Conservation (phyloP, 2,329 filamentous ascomycete genomes). For the Xylaria sp. region DNA sequence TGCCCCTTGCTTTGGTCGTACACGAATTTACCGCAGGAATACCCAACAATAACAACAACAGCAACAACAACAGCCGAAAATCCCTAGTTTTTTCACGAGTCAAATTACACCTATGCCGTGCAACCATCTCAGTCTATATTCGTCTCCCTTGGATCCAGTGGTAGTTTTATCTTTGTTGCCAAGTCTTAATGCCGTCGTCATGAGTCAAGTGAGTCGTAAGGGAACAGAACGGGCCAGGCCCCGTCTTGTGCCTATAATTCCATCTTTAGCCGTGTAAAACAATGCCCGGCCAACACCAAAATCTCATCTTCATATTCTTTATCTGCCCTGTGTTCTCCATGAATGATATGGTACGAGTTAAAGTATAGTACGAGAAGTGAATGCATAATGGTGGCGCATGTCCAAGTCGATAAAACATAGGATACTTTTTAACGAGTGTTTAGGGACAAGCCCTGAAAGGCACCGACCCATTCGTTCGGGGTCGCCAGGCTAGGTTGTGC, state of each 20-base stretch:
- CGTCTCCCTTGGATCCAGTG: conserved; percentile 44
- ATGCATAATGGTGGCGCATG: conserved; percentile 33
- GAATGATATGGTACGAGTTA: conserved; percentile 37
- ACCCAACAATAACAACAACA: conserved; percentile 25
- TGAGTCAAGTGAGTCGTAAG: conserved; percentile 48
- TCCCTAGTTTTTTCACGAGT: conserved; percentile 41
- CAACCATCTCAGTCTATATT: conserved; percentile 48
- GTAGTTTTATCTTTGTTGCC: conserved; percentile 49
- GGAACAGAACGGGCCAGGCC: conserved; percentile 36
- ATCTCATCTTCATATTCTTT: conserved; percentile 44
- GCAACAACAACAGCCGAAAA: conserved; percentile 32
- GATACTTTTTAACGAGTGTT: conserved; percentile 62
- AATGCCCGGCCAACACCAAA: conserved; percentile 45
- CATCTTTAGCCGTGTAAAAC: conserved; percentile 44
- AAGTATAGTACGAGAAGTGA: conserved; percentile 50
- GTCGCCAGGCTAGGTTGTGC: conserved; percentile 51
- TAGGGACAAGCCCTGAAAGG: conserved; percentile 78
- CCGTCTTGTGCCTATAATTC: conserved; percentile 42
- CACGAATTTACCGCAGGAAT: conserved; percentile 30
- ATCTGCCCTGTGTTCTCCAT: conserved; percentile 40
- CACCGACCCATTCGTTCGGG: conserved; percentile 68
- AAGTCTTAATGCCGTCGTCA: conserved; percentile 49
- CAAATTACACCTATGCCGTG: conserved; percentile 49
- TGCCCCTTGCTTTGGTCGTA: conserved; percentile 33
- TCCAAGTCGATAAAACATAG: conserved; percentile 18